Percentiles rank a stretch among this genome's conserved stretches.
These are phyloP conservation scores for Blastomyces gilchristii DNA, from an alignment of 2,329 filamentous ascomycete species.

Conservation along the genomic window DNA sequence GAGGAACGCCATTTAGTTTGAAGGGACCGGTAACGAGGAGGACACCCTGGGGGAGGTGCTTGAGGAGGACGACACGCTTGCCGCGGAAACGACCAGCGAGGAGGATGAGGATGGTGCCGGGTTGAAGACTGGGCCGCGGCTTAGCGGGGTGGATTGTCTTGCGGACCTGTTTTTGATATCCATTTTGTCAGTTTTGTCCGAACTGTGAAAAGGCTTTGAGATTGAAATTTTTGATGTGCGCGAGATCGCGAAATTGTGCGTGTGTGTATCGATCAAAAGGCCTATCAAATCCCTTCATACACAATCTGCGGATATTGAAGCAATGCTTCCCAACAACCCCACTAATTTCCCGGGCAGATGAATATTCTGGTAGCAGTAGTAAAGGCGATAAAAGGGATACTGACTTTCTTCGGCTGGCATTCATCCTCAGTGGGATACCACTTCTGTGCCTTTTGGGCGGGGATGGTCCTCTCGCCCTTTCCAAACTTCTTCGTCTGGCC, in stretches of 20 bases:
- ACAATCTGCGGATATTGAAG: neutral
- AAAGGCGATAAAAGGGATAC: conserved; percentile 33
- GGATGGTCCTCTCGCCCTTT: conserved; percentile 88
- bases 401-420: conserved; percentile 83
- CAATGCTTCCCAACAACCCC: neutral
- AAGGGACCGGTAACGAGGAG: conserved; percentile 98
- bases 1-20: conserved; percentile 99
- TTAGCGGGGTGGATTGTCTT: conserved; percentile 84
- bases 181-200: conserved; percentile 18
- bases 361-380: neutral
- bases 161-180: conserved; percentile 58
- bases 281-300: neutral
- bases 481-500: conserved; percentile 86
- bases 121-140: conserved; percentile 79
- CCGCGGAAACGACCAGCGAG: conserved; percentile 98
- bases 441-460: conserved; percentile 89
- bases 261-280: neutral
- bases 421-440: conserved; percentile 98
- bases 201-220: neutral
- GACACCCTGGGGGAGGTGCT: conserved; percentile 92
- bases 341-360: neutral
- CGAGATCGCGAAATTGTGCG: neutral
- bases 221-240: neutral
- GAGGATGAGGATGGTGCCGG: conserved; percentile 95
- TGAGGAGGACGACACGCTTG: conserved; percentile 99